phyloP scores from a whole-genome alignment of 441 rosid genomes.

The Erodium texanum region DNA sequence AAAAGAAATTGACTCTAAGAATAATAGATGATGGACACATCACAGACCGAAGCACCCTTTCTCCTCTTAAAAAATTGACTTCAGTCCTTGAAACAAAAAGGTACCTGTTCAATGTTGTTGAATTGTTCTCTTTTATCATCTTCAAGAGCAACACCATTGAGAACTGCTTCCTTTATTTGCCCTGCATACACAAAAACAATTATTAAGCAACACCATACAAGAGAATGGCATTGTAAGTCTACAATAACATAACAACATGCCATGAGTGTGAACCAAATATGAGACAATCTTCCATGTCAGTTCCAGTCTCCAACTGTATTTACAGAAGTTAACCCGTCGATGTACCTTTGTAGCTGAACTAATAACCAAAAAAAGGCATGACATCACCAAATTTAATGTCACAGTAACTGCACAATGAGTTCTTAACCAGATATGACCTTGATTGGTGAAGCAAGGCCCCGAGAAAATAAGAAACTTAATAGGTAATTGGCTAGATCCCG shows the following conservation, averaged over 20 bases:
- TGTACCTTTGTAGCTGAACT: neutral
- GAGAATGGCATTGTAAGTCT: neutral
- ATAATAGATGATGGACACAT: neutral
- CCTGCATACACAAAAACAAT: slow-evolving; percentile 30
- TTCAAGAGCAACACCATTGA: slow-evolving; percentile 77
- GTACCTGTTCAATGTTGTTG: slow-evolving; percentile 84
- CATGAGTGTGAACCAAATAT: neutral
- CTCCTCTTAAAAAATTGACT: slow-evolving; percentile 3
- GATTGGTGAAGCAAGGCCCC: neutral
- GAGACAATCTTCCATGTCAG: neutral
- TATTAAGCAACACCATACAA: slow-evolving; percentile 16
- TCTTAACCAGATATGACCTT: neutral
- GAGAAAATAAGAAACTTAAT: neutral
- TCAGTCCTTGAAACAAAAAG: slow-evolving; percentile 5
- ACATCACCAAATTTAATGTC: neutral
- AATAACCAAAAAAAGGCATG: neutral
- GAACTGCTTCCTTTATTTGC: slow-evolving; percentile 80
- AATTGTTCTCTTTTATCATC: slow-evolving; percentile 71
- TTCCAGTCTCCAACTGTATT: neutral
- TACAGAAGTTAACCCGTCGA: neutral
- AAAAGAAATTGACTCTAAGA: neutral
- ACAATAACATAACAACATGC: neutral
- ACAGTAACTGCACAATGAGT: neutral
- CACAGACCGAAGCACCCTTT: neutral
- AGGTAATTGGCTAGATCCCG: neutral